phyloP scores from a whole-genome alignment of 768 basidiomycete species.

The Trametes coccinea region DNA sequence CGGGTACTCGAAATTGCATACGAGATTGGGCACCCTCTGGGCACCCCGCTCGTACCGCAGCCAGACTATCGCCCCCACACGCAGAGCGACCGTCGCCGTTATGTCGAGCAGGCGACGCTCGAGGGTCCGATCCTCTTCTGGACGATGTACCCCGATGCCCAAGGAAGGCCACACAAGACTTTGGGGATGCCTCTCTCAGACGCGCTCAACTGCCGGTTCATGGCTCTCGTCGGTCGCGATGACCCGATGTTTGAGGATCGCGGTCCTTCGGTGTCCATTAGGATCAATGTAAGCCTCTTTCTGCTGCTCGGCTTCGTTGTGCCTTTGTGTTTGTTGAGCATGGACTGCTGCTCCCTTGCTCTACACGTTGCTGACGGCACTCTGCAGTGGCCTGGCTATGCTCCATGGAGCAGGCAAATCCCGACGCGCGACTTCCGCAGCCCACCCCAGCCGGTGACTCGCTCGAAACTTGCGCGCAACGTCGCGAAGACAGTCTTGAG shows the following conservation, averaged over 20 bases:
- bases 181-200: slow-evolving; percentile 66
- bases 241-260: slow-evolving; percentile 69
- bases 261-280: slow-evolving; percentile 79
- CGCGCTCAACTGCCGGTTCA: slow-evolving; percentile 60
- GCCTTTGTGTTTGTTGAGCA: not conserved
- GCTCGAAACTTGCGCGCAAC: slow-evolving; percentile 75
- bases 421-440: slow-evolving; percentile 80
- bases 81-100: slow-evolving; percentile 72
- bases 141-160: slow-evolving; percentile 46
- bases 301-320: not conserved
- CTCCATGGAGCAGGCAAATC: slow-evolving; percentile 78
- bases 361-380: slow-evolving; percentile 13
- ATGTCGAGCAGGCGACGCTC: slow-evolving; percentile 68
- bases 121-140: slow-evolving; percentile 66
- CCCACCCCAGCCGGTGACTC: slow-evolving; percentile 76
- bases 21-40: slow-evolving; percentile 13
- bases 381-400: slow-evolving; percentile 76
- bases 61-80: slow-evolving; percentile 75
- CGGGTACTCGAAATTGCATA: slow-evolving; percentile 21
- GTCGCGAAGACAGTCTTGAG: slow-evolving; percentile 74
- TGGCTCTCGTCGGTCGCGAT: slow-evolving; percentile 56
- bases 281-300: slow-evolving; percentile 57
- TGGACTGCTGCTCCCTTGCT: not conserved
- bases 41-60: slow-evolving; percentile 55
- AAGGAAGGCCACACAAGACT: too few relatives aligned